Base-by-base conservation (phyloP, 2,329 filamentous ascomycete species). In the Escovopsis sp. region DNA sequence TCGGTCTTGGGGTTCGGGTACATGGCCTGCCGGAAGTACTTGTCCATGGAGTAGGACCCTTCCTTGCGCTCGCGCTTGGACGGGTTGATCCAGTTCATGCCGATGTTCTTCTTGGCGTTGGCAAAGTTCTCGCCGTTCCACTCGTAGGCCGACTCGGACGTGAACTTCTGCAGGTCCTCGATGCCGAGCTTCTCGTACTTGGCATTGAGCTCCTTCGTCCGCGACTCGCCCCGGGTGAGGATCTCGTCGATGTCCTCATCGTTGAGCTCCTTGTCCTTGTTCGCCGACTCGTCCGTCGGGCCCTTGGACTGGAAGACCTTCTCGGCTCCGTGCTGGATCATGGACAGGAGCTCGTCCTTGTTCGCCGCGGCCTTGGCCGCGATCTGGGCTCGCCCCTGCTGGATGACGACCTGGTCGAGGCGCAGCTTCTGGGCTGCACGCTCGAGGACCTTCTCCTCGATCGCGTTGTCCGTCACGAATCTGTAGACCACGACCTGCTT, bases 291-390 rank as follows among this genome's bases (percentile, higher is more conserved):
- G 20, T 77, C 81, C 11, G 74, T 73, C 3, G 74, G 69, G 20
- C 79, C 79, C 56, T 85, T 83, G 36, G 70, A 74, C 50, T 82
- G 73, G 65, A 98, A 96, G 0, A 98, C 83, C 50, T 84, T 86
- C 58, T 93, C 86, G n/a, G 93, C 91, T 46, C 91, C 91, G 55
- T 98, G 91, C 59, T 98, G 91, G 55, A 98, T 98, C 91, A 98
- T 98, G 48, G 78, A 91, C 36, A 98, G 68, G 35, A 98, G 74
- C 55, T 98, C 91, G 47, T 96, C 91, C 64, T 98, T 98, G 47
- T 87, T 94, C 1, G 88, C 86, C 7, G 88, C 86, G 39, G 84
- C 83, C 68, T 95, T 95, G 15, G 81, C 81, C 41, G 87, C 86
- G 48, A 82, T 83, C 59, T 96, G 91, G 39, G 89, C 81, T 47